A percentile compares a stretch with the other conserved stretches of the same genome.
phyloP scores from a whole-genome alignment of 2,329 filamentous ascomycete species.

The Claviceps pusilla region DNA sequence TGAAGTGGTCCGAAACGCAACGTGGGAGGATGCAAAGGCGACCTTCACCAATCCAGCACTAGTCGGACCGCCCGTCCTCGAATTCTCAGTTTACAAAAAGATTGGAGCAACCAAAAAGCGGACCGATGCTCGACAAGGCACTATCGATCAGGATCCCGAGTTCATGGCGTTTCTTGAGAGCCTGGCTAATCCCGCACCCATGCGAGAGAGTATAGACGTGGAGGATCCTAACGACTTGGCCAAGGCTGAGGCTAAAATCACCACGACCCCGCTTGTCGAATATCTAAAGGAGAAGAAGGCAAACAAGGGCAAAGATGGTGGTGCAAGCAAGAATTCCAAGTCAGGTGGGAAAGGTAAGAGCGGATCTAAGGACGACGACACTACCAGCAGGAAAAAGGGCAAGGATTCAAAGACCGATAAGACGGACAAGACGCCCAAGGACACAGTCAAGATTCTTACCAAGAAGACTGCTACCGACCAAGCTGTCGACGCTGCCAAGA shows the following conservation, averaged over 20 bases:
- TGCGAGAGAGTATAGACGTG: constrained; percentile 29
- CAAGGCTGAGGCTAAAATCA: constrained; percentile 46
- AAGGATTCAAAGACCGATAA: constrained; percentile 45
- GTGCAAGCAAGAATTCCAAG: constrained; percentile 31
- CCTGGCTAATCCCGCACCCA: constrained; percentile 53
- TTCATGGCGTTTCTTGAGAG: constrained; percentile 87
- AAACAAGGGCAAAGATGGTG: constrained; percentile 45
- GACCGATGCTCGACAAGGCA: constrained; percentile 74
- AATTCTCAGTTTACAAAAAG: constrained; percentile 73
- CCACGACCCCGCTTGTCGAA: constrained; percentile 78
- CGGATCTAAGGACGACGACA: constrained; percentile 29
- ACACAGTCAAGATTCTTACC: constrained; percentile 48
- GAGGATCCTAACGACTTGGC: constrained; percentile 26
- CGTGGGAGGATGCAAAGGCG: constrained; percentile 71
- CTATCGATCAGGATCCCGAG: constrained; percentile 90
- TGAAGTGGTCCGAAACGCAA: constrained; percentile 50
- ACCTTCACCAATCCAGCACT: constrained; percentile 58
- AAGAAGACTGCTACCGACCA: constrained; percentile 40
- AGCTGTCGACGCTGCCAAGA: constrained; percentile 30
- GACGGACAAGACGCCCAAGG: constrained; percentile 35
- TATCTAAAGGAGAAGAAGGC: constrained; percentile 86
- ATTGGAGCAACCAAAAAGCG: constrained; percentile 60
- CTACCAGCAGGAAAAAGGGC: constrained; percentile 49
- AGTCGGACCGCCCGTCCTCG: constrained; percentile 62
- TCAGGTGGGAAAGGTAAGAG: constrained; percentile 34